Evolutionary conservation across 495 filamentous ascomycete genomes (phyloP), one percentile per base, ranked within the genome.

Genomic region (Viridothelium virens): DNA sequence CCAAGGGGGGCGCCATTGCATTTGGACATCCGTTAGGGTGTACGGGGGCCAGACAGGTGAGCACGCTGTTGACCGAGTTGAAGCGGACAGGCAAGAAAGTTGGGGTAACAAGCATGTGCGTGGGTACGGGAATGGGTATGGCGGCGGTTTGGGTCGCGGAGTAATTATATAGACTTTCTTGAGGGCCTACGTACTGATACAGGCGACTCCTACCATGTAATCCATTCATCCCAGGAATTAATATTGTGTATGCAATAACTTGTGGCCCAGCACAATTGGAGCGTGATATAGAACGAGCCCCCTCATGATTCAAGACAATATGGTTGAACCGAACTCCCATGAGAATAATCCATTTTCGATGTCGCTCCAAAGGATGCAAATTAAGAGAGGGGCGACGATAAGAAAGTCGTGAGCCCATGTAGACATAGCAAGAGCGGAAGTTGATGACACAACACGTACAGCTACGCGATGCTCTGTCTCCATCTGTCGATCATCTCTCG

Each of bases 71-170:
- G 67, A 92, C 87, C 66, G 95, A 97, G 83, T 78, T 98, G 66
- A 86, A 83, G 80, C 81, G 94, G 70, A 92, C 81, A 39, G 85
- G 86, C 66, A 78, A 91, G 82, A 90, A 87, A 83, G 77, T 98
- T 67, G 94, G 94, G 50, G 85, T 97, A 11, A 97, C 91, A 33
- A 92, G 88, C 78, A 97, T 98, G 94, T 98, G 94, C 76, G 81
- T 97, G 50, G 94, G 93, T 34, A 98, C 94, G 11, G 92, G 92
- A 56, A 97, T 97, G 92, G 92, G 92, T 44, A 95, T 96, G 91
- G 94, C 94, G 36, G 90, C 91, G 62, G 87, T 96, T 56, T 96
- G 91, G 91, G 91, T 96, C 70, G 87, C 86, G 34, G 91, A 94
- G 79, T 92, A 85, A 53, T 7, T 53, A 25, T 25, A 18, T 53